Base-by-base conservation (phyloP, 2,329 filamentous ascomycete genomes). In the Myriosclerotinia curreyana region DNA sequence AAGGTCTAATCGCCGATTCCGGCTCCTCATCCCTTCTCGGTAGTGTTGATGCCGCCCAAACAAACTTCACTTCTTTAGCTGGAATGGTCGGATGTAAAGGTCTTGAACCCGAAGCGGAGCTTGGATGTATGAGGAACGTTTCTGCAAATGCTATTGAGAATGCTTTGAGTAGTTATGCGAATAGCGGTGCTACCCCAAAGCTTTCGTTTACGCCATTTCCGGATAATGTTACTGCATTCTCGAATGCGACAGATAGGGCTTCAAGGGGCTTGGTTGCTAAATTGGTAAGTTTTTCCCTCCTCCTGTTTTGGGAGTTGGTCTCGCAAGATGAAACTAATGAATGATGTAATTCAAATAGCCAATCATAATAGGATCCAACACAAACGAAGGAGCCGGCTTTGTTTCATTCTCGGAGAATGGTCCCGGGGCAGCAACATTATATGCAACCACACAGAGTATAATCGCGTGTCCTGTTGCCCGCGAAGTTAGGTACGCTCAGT, bases 41-140 rank as follows among this genome's bases (percentile, higher is more conserved):
- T n/a, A 44, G 55, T 17, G 36, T 48, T 15, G 68, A 73, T 42
- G 17, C 54, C 3, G 42, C 54, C 8, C 68, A 69, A 42, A 56
- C 63, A 20, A 70, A 68, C 55, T 74, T 74, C 66, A 70, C 68
- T 12, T 68, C 69, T 38, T 40, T 73, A 1, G 73, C 72, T 51
- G 49, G 52, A 3, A 44, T 67, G 9, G 50, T 73, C 11, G 73
- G 72, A 3, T 75, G 73, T 60, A 69, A 66, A 5, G 62, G 67
- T 44, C 58, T 69, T 5, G 64, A 55, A 25, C 55, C 68, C n/a
- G 34, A 54, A n/a, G 67, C 58, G 2, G 71, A 75, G 59, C 62
- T 74, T 8, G 53, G 44, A n/a, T 75, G 71, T 42, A 69, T 74
- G 68, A 67, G 68, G 40, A 64, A 68, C 4, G 67, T 72, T 5